These are phyloP conservation scores for Cynanchum wilfordii DNA, from an alignment of 257 asterid genomes.

Conservation along the genomic window DNA sequence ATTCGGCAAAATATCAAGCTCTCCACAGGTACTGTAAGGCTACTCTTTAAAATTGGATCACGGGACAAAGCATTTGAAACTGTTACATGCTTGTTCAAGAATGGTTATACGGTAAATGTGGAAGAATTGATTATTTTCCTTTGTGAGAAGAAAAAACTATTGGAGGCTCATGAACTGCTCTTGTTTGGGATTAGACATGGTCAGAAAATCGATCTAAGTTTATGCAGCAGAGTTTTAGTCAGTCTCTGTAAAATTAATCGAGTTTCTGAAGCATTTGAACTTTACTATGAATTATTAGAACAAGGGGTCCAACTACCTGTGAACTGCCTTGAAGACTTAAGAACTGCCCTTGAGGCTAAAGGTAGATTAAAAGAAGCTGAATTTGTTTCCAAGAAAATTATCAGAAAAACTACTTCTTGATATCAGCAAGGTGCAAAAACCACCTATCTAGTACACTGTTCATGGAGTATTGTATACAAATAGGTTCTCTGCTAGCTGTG, in stretches of 20 bases:
- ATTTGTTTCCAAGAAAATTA: conserved; percentile 66
- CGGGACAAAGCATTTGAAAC: conserved; percentile 43
- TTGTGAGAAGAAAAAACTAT: conserved; percentile 38
- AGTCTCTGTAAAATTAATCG: conserved; percentile 42
- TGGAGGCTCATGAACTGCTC: conserved; percentile 48
- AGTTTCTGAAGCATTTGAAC: conserved; percentile 51
- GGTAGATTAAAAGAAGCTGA: conserved; percentile 70
- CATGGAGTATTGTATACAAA: not conserved
- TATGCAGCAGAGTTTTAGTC: conserved; percentile 33
- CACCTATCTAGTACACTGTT: not conserved
- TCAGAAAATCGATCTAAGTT: conserved; percentile 30
- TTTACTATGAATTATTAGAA: conserved; percentile 66
- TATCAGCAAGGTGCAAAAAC: not conserved
- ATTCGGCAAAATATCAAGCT: conserved; percentile 52
- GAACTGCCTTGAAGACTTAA: conserved; percentile 48
- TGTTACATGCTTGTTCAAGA: conserved; percentile 40
- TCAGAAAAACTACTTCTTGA: conserved; percentile 9
- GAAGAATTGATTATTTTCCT: conserved; percentile 51
- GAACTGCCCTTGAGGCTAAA: conserved; percentile 43
- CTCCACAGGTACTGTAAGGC: conserved; percentile 51
- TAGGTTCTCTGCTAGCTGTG: not conserved
- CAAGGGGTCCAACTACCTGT: conserved; percentile 46
- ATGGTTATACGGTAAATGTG: conserved; percentile 46
- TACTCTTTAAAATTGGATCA: conserved; percentile 41
- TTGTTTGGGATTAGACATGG: conserved; percentile 42